Evolutionary conservation across 306 rosid species (phyloP).

Genomic region (Hippophae gyantsensis): DNA sequence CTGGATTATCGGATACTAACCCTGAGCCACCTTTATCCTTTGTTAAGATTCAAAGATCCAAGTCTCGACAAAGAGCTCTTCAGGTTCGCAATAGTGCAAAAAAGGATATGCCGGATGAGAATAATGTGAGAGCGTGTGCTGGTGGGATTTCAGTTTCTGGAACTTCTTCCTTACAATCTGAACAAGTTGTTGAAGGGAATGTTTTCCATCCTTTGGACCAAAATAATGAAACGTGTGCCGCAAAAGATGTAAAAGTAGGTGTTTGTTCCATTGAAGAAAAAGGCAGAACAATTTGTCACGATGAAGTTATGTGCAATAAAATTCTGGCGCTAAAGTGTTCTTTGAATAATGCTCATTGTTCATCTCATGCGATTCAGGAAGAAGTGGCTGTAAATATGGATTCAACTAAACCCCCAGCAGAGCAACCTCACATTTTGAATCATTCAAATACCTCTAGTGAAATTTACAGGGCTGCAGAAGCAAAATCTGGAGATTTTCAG

Average conservation of each 20-base stretch:
- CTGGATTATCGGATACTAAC: constrained; percentile 22
- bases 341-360: constrained; percentile 24
- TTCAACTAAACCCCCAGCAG: background rate
- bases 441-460: constrained; percentile 16
- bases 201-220: constrained; percentile 29
- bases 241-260: constrained; percentile 27
- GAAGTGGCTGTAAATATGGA: no score
- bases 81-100: constrained; percentile 59
- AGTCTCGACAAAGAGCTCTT: constrained; percentile 77
- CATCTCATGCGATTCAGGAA: background rate
- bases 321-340: constrained; percentile 25
- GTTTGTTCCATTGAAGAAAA: constrained; percentile 21
- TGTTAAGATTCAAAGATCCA: constrained; percentile 77
- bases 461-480: constrained; percentile 21
- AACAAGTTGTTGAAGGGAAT: constrained; percentile 25
- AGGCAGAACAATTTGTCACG: constrained; percentile 16
- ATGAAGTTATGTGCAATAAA: constrained; percentile 37
- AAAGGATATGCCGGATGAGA: constrained; percentile 24
- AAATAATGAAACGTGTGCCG: constrained; percentile 22
- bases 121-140: constrained; percentile 21
- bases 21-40: constrained; percentile 53
- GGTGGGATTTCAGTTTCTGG: constrained; percentile 26
- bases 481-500: constrained; percentile 16
- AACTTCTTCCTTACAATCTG: constrained; percentile 27
- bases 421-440: constrained; percentile 22